phyloP scores from a whole-genome alignment of 2,329 filamentous ascomycete genomes.

The Sarocladium brachiariae region DNA sequence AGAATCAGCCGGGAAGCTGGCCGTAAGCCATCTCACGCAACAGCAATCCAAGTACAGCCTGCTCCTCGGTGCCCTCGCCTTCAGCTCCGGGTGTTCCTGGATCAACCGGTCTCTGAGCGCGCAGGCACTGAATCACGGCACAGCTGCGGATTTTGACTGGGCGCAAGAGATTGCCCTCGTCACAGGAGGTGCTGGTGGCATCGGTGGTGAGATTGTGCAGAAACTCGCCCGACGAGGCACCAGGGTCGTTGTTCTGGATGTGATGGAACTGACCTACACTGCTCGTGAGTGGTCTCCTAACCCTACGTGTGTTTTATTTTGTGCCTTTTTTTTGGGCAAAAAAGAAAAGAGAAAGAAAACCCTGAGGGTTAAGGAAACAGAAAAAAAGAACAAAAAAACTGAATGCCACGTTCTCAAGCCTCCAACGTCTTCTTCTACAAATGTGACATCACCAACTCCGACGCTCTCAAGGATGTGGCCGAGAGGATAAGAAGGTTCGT shows the following conservation, averaged over 20 bases:
- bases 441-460: conserved; percentile 60
- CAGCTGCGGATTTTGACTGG: conserved; percentile 41
- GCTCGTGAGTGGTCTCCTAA: conserved; percentile 38
- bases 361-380: no score
- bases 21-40: neutral
- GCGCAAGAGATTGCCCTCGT: conserved; percentile 62
- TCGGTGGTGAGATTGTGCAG: conserved; percentile 60
- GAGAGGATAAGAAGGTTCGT: conserved; percentile 31
- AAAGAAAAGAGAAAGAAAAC: no score
- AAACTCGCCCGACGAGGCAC: conserved; percentile 56
- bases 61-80: neutral
- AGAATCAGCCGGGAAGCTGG: neutral
- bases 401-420: neutral
- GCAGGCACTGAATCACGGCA: neutral
- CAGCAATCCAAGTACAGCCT: neutral
- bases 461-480: conserved; percentile 45
- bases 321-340: no score
- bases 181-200: conserved; percentile 68
- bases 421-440: conserved; percentile 57
- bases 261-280: conserved; percentile 53
- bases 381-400: no score
- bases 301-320: no score
- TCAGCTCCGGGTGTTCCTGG: neutral
- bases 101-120: conserved; percentile 3
- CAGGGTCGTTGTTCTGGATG: conserved; percentile 66